Evolutionary conservation across 2,329 filamentous ascomycete species (phyloP).

Genomic region (Alternaria infectoria): DNA sequence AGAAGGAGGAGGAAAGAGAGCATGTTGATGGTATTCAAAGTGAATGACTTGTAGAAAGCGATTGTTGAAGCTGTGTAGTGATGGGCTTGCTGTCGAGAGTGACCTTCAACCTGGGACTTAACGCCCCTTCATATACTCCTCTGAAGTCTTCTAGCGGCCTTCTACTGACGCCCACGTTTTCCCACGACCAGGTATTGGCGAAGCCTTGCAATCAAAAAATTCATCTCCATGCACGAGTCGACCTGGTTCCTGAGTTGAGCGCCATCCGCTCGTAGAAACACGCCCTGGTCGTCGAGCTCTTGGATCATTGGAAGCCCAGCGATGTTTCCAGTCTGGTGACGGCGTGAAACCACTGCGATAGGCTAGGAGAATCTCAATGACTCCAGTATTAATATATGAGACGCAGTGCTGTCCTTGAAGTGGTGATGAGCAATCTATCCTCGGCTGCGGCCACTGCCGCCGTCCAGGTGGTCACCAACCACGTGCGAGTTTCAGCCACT

Average conservation of each 20-base stretch:
- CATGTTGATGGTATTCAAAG: constrained; percentile 8
- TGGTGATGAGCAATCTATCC: constrained; percentile 10
- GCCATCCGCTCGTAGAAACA: not conserved
- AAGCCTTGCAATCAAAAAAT: constrained; percentile 8
- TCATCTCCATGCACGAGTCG: constrained; percentile 11
- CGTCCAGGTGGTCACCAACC: not conserved
- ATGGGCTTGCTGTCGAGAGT: constrained; percentile 5
- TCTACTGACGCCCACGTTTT: not conserved
- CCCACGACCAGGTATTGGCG: constrained; percentile 1
- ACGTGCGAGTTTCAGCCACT: constrained; percentile 4
- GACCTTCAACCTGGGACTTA: constrained; percentile 9
- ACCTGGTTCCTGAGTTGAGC: constrained; percentile 7
- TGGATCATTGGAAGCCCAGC: constrained; percentile 1
- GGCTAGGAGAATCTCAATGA: not conserved
- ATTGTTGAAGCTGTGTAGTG: constrained; percentile 6
- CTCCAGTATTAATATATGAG: constrained; percentile 10
- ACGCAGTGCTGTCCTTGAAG: not conserved
- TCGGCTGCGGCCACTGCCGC: constrained; percentile 9
- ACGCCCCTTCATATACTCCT: constrained; percentile 7
- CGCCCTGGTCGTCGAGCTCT: constrained; percentile 1
- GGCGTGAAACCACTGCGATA: constrained; percentile 4
- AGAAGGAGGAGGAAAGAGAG: constrained; percentile 21
- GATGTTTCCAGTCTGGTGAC: constrained; percentile 15
- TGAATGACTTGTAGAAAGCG: not conserved
- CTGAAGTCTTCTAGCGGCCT: constrained; percentile 2